Base-by-base conservation (phyloP, 768 basidiomycete genomes). In the Stropharia rugosoannulata region DNA sequence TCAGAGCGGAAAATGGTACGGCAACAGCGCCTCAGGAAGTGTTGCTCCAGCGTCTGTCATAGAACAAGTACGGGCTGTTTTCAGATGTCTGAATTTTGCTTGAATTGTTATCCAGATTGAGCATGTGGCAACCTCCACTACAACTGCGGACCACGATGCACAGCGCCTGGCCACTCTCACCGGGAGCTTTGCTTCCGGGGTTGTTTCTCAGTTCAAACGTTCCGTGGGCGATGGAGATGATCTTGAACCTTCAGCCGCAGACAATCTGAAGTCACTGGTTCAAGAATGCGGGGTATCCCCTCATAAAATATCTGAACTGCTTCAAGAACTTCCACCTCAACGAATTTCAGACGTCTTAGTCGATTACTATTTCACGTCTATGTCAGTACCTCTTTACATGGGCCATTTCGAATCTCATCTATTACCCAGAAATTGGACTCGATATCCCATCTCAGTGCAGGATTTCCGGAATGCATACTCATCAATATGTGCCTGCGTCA, bases 271-370 rank as follows among this genome's bases (percentile, higher is more conserved):
- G 66, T 84, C 84, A 43, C 79, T 98, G 36, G 87, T 96, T 37
- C 89, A 90, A 70, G 94, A 98, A 68, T 98, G 91, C 68, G 95
- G 95, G 5, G 92, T 95, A 37, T 84, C 89, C 15, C 91, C 94
- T 1, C 89, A 93, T 58, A 94, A 94, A 70, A 86, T 98, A 43
- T 85, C 89, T 1, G 95, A 96, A 66, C 81, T 98, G 9, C 76
- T 95, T 16, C 86, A 91, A 66, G 94, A 96, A 62, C 79, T 98
- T 42, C 95, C 95, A 44, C 88, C 90, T 4, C 82, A 82, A 52
- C 76, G 83, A 49, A 79, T 87, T 22, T 87, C 90, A 3, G 86
- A 92, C 62, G 83, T 83, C 29, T 83, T 96, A 18, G 78, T 96
- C 57, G 87, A 95, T 64, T 86, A 90, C 68, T 95, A 92, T 62